A percentile compares a stretch with the other conserved stretches of the same genome.
Evolutionary conservation across 805 yeast species (phyloP).

Genomic region (Scheffersomyces amazonensis): DNA sequence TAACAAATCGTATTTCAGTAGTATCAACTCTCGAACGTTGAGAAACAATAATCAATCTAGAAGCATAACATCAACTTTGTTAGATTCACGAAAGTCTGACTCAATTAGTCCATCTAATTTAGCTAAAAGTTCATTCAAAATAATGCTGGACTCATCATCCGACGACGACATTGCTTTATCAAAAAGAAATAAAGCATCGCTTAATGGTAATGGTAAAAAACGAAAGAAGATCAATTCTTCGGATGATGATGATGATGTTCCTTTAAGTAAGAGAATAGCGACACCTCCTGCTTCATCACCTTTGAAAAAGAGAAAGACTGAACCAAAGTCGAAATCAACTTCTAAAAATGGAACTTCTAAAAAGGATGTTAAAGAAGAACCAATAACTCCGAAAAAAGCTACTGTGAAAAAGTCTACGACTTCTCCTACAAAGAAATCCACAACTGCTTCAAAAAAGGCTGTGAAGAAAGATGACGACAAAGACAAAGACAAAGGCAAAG

Average conservation of each 20-base stretch:
- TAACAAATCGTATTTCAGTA: too few species aligned
- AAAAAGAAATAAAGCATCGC: not conserved
- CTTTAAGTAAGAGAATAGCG: not conserved
- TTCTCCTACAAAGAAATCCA: constrained; percentile 1
- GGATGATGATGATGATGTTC: constrained; percentile 6
- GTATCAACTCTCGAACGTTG: too few species aligned
- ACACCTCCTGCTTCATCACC: not conserved
- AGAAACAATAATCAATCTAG: too few species aligned
- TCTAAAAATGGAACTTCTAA: not conserved
- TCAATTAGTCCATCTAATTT: too few species aligned
- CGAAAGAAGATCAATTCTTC: not conserved
- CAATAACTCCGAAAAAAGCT: too few species aligned
- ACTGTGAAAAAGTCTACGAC: constrained; percentile 1
- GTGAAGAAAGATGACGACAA: constrained; percentile 2
- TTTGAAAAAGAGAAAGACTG: constrained; percentile 1
- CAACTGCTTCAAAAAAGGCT: not conserved
- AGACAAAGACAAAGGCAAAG: constrained; percentile 4
- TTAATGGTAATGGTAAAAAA: not conserved
- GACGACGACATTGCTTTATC: constrained; percentile 7
- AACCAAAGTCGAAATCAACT: constrained; percentile 1
- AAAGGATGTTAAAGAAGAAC: too few species aligned
- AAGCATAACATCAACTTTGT: too few species aligned
- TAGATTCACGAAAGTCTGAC: too few species aligned
- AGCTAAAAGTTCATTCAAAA: not conserved
- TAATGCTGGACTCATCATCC: constrained; percentile 4